phyloP scores from a whole-genome alignment of 768 basidiomycete species.

The Hysterangium stoloniferum region DNA sequence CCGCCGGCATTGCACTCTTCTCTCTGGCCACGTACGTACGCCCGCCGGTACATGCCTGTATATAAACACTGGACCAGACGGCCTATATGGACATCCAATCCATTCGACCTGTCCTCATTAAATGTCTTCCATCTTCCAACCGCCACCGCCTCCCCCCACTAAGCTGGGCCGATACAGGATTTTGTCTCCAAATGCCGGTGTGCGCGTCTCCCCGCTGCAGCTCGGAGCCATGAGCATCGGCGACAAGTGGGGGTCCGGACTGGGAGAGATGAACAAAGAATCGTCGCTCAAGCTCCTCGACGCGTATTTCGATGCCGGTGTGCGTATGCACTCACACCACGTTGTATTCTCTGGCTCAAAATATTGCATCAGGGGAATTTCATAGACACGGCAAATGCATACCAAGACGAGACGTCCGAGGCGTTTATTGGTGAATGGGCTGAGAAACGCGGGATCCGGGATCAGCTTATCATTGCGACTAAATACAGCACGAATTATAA shows the following conservation, averaged over 20 bases:
- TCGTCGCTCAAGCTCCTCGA: conserved; percentile 34
- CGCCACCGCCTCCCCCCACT: conserved; percentile 23
- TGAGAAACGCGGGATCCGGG: conserved; percentile 27
- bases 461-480: conserved; percentile 30
- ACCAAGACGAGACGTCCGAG: conserved; percentile 30
- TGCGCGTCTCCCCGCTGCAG: conserved; percentile 23
- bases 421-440: conserved; percentile 37
- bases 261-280: conserved; percentile 32
- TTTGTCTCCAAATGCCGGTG: conserved; percentile 16
- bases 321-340: background rate
- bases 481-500: conserved; percentile 19
- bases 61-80: too few relatives aligned
- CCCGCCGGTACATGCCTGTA: too few relatives aligned
- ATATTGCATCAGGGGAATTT: conserved; percentile 25
- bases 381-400: conserved; percentile 35
- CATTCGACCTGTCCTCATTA: too few relatives aligned
- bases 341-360: background rate
- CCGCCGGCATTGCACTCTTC: too few relatives aligned
- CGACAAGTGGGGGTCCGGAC: conserved; percentile 15
- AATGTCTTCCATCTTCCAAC: conserved; percentile 2
- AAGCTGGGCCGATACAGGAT: conserved; percentile 25
- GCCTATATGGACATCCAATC: too few relatives aligned
- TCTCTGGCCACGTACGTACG: too few relatives aligned
- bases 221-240: conserved; percentile 24
- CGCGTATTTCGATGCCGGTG: conserved; percentile 31